Base-by-base conservation (phyloP, 2,329 filamentous ascomycete species). In the Phyllosticta citrichinensis region DNA sequence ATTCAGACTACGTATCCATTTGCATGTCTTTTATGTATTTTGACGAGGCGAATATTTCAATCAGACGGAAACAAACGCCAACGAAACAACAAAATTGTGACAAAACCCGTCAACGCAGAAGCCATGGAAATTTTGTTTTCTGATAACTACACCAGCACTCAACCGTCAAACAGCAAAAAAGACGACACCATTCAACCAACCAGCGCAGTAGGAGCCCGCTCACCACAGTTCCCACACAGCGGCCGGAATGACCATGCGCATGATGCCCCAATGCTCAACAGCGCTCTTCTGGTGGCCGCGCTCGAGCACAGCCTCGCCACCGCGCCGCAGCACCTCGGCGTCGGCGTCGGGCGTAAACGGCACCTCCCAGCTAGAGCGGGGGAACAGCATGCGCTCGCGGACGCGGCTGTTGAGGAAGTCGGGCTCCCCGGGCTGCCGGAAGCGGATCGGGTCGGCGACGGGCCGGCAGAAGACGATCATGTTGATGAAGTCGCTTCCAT, bases 391-490 rank as follows among this genome's bases (percentile, higher is more conserved):
- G 61, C 82, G 79, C 68, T 82, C 76, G 33, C 94, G 79, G 12
- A 88, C 85, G 52, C 84, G 78, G 71, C 88, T 96, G 47, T 83
- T 82, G 35, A 96, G 76, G 68, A 83, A 87, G 70, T 99, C 94
- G 2, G 77, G 76, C 6, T 80, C 73, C 0, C 74, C 77, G 0
- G 91, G 83, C 17, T 78, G 69, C 12, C 92, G 82, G 77, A 97
- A 97, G 22, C 70, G 76, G 47, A 91, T 75, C 6, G 64, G 66
- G 24, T 67, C 65, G 25, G 76, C 71, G 11, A 76, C 79, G 75
- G 91, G 93, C 62, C 83, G 86, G 79, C 94, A 99, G 77, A 97
- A 97, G 63, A 97, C 85, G 55, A 97, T 89, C 83, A 97, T 91
- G 77, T 99, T 99, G 71, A 91, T 90, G 73, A 97, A 97, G 70